phyloP scores from a whole-genome alignment of 306 rosid species.

The Erythrophleum fordii region DNA sequence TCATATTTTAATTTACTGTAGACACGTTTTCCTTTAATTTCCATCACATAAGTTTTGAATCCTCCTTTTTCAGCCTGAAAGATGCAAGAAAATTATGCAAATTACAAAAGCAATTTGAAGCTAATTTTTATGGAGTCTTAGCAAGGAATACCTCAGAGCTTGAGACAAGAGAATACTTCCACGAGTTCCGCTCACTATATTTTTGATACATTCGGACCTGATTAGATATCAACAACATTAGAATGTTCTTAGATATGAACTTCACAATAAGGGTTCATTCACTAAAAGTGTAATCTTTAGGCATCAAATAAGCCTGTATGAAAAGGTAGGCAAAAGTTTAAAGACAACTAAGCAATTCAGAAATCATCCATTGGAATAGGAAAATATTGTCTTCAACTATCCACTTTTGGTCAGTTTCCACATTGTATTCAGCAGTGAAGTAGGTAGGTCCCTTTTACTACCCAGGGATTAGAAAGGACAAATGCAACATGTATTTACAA shows the following conservation, averaged over 20 bases:
- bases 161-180: constrained; percentile 73
- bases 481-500: constrained; percentile 94
- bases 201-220: constrained; percentile 97
- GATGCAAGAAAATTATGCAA: constrained; percentile 35
- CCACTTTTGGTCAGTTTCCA: not conserved
- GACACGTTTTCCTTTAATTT: constrained; percentile 87
- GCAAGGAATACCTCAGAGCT: constrained; percentile 66
- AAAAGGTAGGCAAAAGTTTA: constrained; percentile 6
- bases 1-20: constrained; percentile 94
- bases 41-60: constrained; percentile 94
- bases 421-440: constrained; percentile 9
- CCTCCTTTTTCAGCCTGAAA: constrained; percentile 96
- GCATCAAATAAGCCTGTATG: constrained; percentile 6
- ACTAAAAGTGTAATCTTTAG: constrained; percentile 29
- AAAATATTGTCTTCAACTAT: constrained; percentile 13
- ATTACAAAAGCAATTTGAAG: constrained; percentile 30
- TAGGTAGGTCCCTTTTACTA: constrained; percentile 24
- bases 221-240: constrained; percentile 44
- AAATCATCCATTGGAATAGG: constrained; percentile 19
- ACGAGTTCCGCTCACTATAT: constrained; percentile 80
- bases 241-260: constrained; percentile 31
- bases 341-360: constrained; percentile 28
- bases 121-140: constrained; percentile 18
- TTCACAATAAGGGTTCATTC: constrained; percentile 32
- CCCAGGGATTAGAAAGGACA: constrained; percentile 51